Conservation (phyloP, 495 filamentous ascomycete genomes). For the Penicillium soppii region DNA sequence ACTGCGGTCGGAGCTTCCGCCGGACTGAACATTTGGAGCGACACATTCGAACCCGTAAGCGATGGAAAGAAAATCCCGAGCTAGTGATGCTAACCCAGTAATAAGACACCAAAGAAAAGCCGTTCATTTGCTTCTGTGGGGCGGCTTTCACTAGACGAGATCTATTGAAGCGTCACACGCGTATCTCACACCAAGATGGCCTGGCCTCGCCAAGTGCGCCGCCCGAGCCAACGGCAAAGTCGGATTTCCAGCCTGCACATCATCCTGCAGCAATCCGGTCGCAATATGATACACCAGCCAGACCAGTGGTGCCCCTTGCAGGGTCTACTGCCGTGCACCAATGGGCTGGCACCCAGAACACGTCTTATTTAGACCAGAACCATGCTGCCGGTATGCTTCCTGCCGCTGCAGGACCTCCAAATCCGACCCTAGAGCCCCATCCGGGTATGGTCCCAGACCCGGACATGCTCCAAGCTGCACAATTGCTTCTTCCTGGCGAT, state of each 20-base stretch:
- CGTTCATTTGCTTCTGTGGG: conserved; percentile 55
- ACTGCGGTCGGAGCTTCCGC: conserved; percentile 43
- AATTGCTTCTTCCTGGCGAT: conserved; percentile 37
- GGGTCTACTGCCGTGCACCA: conserved; percentile 29
- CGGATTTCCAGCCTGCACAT: conserved; percentile 14
- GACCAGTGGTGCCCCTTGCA: conserved; percentile 22
- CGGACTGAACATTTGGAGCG: conserved; percentile 53
- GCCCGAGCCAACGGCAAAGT: conserved; percentile 17
- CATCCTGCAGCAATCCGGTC: conserved; percentile 18
- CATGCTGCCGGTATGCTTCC: conserved; percentile 21
- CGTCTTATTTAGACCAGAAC: conserved; percentile 27
- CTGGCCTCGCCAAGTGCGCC: conserved; percentile 34
- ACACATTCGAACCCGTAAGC: conserved; percentile 54
- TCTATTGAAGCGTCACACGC: conserved; percentile 52
- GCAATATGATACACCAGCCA: conserved; percentile 25
- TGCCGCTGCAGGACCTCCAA: conserved; percentile 5
- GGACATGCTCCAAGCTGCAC: conserved; percentile 41
- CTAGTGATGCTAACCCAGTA: conserved; percentile 14
- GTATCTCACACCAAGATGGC: conserved; percentile 40
- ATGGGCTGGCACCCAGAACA: conserved; percentile 30
- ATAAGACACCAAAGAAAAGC: conserved; percentile 55
- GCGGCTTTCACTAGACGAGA: conserved; percentile 53
- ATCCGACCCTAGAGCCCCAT: conserved; percentile 14
- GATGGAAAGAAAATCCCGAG: conserved; percentile 25
- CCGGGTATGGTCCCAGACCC: conserved; percentile 34